phyloP scores from a whole-genome alignment of 306 rosid species.

The Sphenostylis stenocarpa region DNA sequence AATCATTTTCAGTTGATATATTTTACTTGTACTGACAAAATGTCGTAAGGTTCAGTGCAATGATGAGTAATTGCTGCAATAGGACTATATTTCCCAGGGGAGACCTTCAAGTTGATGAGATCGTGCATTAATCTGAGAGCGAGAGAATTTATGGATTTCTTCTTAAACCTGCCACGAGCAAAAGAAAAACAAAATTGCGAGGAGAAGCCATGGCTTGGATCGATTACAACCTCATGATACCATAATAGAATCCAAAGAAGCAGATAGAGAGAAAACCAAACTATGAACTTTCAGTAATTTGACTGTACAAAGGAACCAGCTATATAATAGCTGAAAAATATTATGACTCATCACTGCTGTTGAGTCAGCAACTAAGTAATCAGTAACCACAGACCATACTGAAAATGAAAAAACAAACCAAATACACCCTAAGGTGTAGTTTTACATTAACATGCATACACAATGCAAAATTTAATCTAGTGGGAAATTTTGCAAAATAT shows the following conservation, averaged over 20 bases:
- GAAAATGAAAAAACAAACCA: neutral
- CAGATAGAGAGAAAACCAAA: neutral
- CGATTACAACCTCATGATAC: neutral
- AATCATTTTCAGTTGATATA: neutral
- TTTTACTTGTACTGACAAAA: neutral
- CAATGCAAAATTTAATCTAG: neutral
- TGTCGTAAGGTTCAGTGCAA: neutral
- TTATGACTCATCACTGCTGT: neutral
- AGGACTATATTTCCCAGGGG: neutral
- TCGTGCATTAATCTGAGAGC: neutral
- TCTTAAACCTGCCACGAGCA: neutral
- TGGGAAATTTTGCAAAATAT: conserved; percentile 11
- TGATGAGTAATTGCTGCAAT: neutral
- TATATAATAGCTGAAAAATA: neutral
- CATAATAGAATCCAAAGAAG: neutral
- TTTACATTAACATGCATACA: conserved; percentile 11
- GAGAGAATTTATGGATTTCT: neutral
- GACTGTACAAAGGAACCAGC: neutral
- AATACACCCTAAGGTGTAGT: neutral
- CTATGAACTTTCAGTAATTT: neutral
- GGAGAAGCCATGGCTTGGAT: neutral
- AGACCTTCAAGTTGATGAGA: neutral
- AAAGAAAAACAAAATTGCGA: too few species aligned
- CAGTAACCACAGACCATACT: neutral
- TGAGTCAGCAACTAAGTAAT: neutral